Conservation (phyloP, 441 rosid genomes). For the Metrosideros polymorpha region DNA sequence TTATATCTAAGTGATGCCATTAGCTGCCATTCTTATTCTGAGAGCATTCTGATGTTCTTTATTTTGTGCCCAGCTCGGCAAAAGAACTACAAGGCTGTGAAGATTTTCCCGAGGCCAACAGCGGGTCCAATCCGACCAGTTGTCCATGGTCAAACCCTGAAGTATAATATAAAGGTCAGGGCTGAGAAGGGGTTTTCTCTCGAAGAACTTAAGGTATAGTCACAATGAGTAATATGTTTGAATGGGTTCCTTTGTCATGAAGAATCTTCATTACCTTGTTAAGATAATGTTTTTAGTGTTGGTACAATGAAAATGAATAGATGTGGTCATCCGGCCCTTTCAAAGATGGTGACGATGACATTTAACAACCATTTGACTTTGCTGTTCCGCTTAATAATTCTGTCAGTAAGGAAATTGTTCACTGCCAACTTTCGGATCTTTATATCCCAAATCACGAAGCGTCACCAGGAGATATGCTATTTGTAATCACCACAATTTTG, state of each 20-base stretch:
- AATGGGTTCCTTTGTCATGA: not conserved
- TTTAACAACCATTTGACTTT: not conserved
- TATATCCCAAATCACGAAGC: not conserved
- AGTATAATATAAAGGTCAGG: no score
- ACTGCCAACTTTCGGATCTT: not conserved
- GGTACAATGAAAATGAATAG: not conserved
- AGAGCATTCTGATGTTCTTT: no score
- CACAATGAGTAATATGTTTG: no score
- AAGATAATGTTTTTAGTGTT: not conserved
- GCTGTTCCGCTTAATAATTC: not conserved
- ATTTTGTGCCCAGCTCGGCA: no score
- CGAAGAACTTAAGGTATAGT: no score
- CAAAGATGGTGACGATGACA: not conserved
- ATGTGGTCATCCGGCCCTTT: not conserved
- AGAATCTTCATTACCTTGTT: not conserved
- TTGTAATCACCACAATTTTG: rapidly evolving
- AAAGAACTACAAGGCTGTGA: no score
- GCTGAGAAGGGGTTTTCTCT: no score
- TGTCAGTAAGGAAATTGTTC: not conserved
- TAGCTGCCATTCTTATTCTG: no score
- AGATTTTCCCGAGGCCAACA: no score
- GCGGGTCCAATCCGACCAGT: no score
- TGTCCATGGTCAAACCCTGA: no score
- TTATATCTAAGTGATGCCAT: no score
- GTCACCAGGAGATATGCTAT: not conserved